Evolutionary conservation across 805 yeast genomes (phyloP), one percentile per base, ranked within the genome.

Genomic region (Candida berthetii): DNA sequence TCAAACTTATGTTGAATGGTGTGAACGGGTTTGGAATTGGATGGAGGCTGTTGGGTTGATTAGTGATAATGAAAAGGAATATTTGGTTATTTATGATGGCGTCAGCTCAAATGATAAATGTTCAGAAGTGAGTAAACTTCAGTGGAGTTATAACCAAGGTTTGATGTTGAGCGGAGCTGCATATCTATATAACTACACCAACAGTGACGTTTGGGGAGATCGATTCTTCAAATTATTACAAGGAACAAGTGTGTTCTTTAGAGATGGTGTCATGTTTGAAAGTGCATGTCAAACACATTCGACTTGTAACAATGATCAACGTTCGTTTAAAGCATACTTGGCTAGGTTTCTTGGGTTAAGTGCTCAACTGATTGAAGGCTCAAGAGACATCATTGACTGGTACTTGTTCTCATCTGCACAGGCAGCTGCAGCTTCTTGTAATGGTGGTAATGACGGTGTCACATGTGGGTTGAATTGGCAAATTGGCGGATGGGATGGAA

Each of bases 381-480:
- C 68, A 1, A 51, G 64, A 46, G 48, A 49, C 20, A 43, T 50
- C 9, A 59, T 66, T 36, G 61, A 63, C 45, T 49, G 45, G 9
- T 60, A 62, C 50, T 44, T 75, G 17, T 58, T 64, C 19, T 54
- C 63, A 22, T 78, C 85, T 7, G 86, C 88, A 2, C 41, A 46
- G 9, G 96, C 80, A 14, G 96, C 96, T 7, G 91, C 95, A 1
- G 64, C 67, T 47, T 76, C 91, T 1, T 90, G 98, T 64, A 69
- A 83, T 1, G 97, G 97, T 48, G 97, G 96, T 53, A 45, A 64
- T 5, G 97, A 90, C 59, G 87, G 87, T 15, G 83, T 79, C 48
- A 90, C 97, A 0, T 91, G 98, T 69, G 97, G 96, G 24, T 55
- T 75, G 43, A 72, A 85, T 55, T 90, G 98, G 98, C 63, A 75